Base-by-base conservation (phyloP, 2,329 filamentous ascomycete species). In the Pyrenophora tritici-repentis region DNA sequence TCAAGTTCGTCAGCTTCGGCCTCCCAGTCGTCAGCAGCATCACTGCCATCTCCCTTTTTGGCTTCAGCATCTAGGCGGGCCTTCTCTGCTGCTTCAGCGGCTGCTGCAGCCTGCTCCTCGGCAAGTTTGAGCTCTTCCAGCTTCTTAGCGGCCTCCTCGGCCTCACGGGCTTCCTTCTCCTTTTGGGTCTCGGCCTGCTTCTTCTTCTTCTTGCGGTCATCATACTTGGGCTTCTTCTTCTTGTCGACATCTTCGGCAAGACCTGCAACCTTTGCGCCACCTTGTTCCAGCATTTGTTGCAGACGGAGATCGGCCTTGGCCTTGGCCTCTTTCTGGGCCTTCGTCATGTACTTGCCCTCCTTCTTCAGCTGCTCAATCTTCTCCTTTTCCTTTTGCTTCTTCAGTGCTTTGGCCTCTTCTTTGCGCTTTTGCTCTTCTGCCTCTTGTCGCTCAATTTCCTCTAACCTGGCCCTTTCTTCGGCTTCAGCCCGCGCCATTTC, bases 311-410 rank as follows among this genome's bases (percentile, higher is more conserved):
- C 88, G 62, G 90, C 88, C 65, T 86, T 83, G 18, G 87, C 86
- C 76, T 91, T 90, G 68, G 90, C 88, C 65, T 92, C 89, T 69
- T 86, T 89, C 71, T 95, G 89, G 12, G 90, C 89, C 76, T 93
- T 92, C 60, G 90, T 93, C 67, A 93, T 78, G 75, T 88, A 93
- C 68, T 90, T 93, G 72, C 90, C 90, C 72, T 91, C 89, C 73
- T 89, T 90, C 83, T 93, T 94, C 49, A 91, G 83, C 76, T 93
- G 87, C 70, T 94, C 90, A 54, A 93, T 86, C 75, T 84, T 90
- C 73, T 92, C 88, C 79, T 89, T 93, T 66, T 95, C 90, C 71
- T 85, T 91, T 66, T 91, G 89, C 80, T 93, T 94, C 81, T 89
- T 93, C 36, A 85, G 76, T 1, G 86, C 85, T 74, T 85, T 90